Conservation (phyloP, 371 early-diverging fungal genomes). For the Fennellomyces sp. region DNA sequence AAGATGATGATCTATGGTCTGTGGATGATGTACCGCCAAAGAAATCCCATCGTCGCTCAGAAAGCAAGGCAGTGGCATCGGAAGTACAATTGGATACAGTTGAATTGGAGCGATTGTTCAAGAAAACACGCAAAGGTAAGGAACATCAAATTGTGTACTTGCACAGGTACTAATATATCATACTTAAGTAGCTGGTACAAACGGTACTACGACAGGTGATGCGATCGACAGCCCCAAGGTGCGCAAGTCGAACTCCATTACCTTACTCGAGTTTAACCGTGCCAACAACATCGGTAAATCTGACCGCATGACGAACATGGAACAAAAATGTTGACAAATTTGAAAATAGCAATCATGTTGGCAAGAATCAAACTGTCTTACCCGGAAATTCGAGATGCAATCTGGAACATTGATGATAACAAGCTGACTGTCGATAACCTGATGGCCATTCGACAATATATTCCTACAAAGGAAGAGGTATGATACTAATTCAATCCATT, state of each 20-base stretch:
- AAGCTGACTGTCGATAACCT: constrained; percentile 59
- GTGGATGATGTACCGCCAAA: neutral
- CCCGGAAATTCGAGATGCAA: constrained; percentile 67
- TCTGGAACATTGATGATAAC: constrained; percentile 69
- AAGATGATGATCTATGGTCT: constrained; percentile 18
- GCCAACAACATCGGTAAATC: constrained; percentile 61
- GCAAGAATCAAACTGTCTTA: constrained; percentile 69
- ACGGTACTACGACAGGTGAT: neutral
- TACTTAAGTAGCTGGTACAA: neutral
- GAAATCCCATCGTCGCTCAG: neutral
- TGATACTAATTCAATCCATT: neutral
- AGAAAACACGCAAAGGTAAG: constrained; percentile 23
- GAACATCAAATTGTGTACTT: neutral
- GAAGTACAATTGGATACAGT: constrained; percentile 31
- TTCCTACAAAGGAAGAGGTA: constrained; percentile 68
- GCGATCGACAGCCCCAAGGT: constrained; percentile 1
- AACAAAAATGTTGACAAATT: neutral
- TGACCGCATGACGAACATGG: neutral
- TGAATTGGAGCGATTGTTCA: constrained; percentile 45
- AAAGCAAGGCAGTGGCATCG: neutral
- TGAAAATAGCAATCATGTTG: constrained; percentile 66
- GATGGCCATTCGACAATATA: constrained; percentile 59
- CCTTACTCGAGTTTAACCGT: constrained; percentile 62
- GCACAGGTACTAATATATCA: neutral
- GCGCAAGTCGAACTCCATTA: constrained; percentile 44